phyloP scores from a whole-genome alignment of 1,284 basidiomycete species.

The Cryptococcus sp. region DNA sequence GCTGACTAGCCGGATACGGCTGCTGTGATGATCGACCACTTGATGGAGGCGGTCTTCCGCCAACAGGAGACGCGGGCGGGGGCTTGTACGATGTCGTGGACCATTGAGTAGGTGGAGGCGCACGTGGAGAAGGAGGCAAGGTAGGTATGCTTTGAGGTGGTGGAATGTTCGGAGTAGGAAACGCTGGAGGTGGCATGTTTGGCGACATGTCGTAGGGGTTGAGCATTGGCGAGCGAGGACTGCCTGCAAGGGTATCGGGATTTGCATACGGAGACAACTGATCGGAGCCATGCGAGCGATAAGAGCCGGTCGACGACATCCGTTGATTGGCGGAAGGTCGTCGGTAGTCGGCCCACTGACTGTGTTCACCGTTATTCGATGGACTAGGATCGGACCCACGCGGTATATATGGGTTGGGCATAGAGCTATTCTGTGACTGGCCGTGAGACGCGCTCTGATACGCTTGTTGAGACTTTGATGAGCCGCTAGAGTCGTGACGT shows the following conservation, averaged over 20 bases:
- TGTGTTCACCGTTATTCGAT: constrained; percentile 7
- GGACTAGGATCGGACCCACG: constrained; percentile 34
- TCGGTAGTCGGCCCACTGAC: constrained; percentile 35
- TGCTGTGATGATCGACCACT: constrained; percentile 14
- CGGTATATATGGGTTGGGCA: constrained; percentile 42
- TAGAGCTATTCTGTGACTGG: not conserved
- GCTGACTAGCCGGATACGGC: constrained; percentile 40
- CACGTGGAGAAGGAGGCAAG: constrained; percentile 7
- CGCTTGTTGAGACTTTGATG: constrained; percentile 11
- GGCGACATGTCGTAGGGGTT: constrained; percentile 31
- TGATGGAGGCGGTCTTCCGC: constrained; percentile 20
- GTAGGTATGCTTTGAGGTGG: constrained; percentile 4
- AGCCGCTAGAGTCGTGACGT: constrained; percentile 11
- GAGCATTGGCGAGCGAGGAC: constrained; percentile 35
- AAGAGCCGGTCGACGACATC: constrained; percentile 30
- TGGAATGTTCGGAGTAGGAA: constrained; percentile 12
- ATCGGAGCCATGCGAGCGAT: constrained; percentile 35
- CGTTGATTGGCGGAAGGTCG: constrained; percentile 22
- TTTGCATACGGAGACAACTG: constrained; percentile 36
- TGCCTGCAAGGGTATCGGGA: constrained; percentile 16
- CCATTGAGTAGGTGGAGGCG: not conserved
- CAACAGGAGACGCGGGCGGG: constrained; percentile 17
- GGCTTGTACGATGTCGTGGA: constrained; percentile 9
- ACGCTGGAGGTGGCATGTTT: constrained; percentile 1
- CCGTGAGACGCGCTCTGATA: not conserved